Evolutionary conservation across 208 protist species (phyloP), one percentile per base, ranked within the genome.

Genomic region (Acanthamoeba royreba): DNA sequence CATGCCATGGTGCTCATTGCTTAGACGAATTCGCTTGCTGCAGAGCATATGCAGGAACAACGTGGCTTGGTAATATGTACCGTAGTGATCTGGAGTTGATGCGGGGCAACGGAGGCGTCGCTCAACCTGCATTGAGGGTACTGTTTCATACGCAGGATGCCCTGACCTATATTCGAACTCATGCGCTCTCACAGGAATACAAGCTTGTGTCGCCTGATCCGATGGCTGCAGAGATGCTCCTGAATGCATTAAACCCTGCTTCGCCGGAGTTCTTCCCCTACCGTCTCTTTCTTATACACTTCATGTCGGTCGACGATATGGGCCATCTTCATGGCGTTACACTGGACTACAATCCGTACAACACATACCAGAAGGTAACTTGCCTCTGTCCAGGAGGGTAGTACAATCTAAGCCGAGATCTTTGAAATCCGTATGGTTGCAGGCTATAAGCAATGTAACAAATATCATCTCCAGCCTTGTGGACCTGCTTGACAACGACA

Each of bases 101-200:
- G 33, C 66, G 66, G 15, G 66, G 66, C 66, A 40, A 77, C 35
- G 66, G 66, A 11, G 66, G 38, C 66, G 33, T 77, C 66, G 45
- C 66, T 19, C 35, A 77, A 5, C 40, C 66, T 7, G 66, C 66
- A 2, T 40, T 77, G 1, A 31, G 35, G 28, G 66, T 77, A 31
- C 63, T n/a, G n/a, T n/a, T n/a, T n/a, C n/a, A n/a, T n/a, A n/a
- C n/a, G n/a, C n/a, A n/a, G n/a, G n/a, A n/a, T n/a, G n/a, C n/a
- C n/a, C n/a, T n/a, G n/a, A n/a, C n/a, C n/a, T n/a, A n/a, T n/a
- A n/a, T n/a, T n/a, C n/a, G n/a, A n/a, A n/a, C n/a, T n/a, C n/a
- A n/a, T n/a, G n/a, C n/a, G n/a, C n/a, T n/a, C n/a, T n/a, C n/a
- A 66, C 55, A 74, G 63, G 63, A 74, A 38, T 77, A 77, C 66